Evolutionary conservation across 176 grass and related monocot genomes (phyloP), one percentile per base, ranked within the genome.

Genomic region (Phoenix dactylifera): DNA sequence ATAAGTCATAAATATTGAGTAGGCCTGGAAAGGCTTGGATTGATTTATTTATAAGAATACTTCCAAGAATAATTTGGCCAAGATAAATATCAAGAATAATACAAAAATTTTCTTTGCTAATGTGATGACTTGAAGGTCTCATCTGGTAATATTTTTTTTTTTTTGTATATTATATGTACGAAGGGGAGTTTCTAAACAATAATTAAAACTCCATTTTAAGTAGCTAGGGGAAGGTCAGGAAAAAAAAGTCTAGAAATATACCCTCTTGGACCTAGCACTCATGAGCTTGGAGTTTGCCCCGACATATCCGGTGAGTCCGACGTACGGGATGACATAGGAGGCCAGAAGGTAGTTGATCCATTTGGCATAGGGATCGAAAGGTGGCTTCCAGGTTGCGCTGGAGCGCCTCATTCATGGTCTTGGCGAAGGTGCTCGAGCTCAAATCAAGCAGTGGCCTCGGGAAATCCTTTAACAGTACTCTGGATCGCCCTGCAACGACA

Each of bases 251-350:
- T 12, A 44, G 35, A 44, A 44, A 44, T 44, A 44, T 76, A 96
- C 86, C 76, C 74, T 88, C 54, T 73, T 88, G 50, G 92, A 81
- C 26, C 68, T 74, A 55, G 74, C 68, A 17, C 81, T 87, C 65
- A 85, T 65, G 87, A 90, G 84, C 65, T 58, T 83, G 18, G 92
- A 83, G 44, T 88, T 97, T 28, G 81, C 78, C 20, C 92, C 92
- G 58, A 97, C 92, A 57, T 97, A 97, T 54, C 80, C 92, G 49
- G 87, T 90, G 72, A 97, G 81, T 15, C 87, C 92, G 56, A 97
- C 87, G 65, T 97, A 91, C 14, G 87, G 92, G 53, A 97, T 78
- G 75, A 91, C 51, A 66, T 97, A 97, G 16, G 87, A 85, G 50
- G 92, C 84, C 54, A 97, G 62, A 62, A 97, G 76, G 80, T 72